Evolutionary conservation across 2,329 filamentous ascomycete genomes (phyloP).

Genomic region (Alternaria longipes): DNA sequence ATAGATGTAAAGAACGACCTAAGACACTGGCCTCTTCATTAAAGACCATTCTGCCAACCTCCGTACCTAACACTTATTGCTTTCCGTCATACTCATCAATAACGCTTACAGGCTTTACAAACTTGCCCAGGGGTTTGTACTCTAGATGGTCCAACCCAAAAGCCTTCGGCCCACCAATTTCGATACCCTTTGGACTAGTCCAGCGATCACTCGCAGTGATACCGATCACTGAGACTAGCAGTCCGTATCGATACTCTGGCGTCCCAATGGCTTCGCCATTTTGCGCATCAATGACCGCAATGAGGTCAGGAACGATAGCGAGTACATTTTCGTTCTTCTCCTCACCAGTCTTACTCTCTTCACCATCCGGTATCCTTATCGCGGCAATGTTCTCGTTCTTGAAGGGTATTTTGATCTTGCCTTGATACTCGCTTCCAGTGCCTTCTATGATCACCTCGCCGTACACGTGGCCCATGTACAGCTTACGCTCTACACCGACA

Average conservation of each 20-base stretch:
- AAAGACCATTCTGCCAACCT: background rate
- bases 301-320: conserved; percentile 61
- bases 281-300: conserved; percentile 59
- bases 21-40: background rate
- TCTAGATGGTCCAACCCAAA: conserved; percentile 60
- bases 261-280: conserved; percentile 62
- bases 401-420: conserved; percentile 71
- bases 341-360: conserved; percentile 37
- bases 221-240: conserved; percentile 62
- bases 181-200: conserved; percentile 60
- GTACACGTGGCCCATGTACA: conserved; percentile 55
- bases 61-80: conserved; percentile 5
- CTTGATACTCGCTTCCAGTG: conserved; percentile 41
- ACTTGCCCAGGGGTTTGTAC: conserved; percentile 62
- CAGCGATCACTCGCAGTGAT: conserved; percentile 65
- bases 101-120: conserved; percentile 63
- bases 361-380: conserved; percentile 40
- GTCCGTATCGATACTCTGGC: conserved; percentile 65
- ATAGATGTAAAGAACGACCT: conserved; percentile 25
- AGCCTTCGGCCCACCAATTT: conserved; percentile 60
- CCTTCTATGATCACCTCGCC: conserved; percentile 54
- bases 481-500: conserved; percentile 54
- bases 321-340: conserved; percentile 54
- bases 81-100: conserved; percentile 58
- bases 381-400: conserved; percentile 79